Conservation (phyloP, 345 rosid species). For the Ceriops tagal region DNA sequence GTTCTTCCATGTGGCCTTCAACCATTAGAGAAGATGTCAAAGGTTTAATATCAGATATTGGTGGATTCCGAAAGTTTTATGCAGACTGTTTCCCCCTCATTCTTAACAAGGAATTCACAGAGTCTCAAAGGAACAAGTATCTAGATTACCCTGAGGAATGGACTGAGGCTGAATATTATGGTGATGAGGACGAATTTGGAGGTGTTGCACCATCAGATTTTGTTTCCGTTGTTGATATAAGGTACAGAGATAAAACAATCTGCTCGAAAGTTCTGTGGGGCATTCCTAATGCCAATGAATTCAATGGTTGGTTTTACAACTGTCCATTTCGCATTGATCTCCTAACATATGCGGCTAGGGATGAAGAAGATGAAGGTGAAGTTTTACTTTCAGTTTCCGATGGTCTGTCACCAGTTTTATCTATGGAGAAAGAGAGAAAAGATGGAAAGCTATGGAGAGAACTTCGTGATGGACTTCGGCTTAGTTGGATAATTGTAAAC, state of each 20-base stretch:
- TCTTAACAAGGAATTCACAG: constrained; percentile 58
- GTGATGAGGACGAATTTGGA: constrained; percentile 49
- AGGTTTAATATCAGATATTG: constrained; percentile 47
- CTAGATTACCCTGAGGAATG: constrained; percentile 62
- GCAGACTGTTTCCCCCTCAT: constrained; percentile 74
- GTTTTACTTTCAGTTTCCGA: constrained; percentile 57
- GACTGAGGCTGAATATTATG: constrained; percentile 72
- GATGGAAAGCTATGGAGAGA: constrained; percentile 74
- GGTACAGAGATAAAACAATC: constrained; percentile 53
- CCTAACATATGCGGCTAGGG: constrained; percentile 41
- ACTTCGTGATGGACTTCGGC: constrained; percentile 59
- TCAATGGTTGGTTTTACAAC: constrained; percentile 64
- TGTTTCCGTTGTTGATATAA: constrained; percentile 61
- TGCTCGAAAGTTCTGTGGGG: constrained; percentile 76
- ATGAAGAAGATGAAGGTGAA: constrained; percentile 45
- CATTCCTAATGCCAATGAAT: constrained; percentile 60
- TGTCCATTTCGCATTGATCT: constrained; percentile 72
- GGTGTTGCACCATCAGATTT: constrained; percentile 55
- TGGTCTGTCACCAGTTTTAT: constrained; percentile 56
- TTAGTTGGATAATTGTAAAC: constrained; percentile 78
- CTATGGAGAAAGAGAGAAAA: constrained; percentile 68
- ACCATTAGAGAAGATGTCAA: constrained; percentile 60
- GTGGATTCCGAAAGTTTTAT: constrained; percentile 77
- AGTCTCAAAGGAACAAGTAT: constrained; percentile 48
- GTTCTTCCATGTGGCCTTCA: constrained; percentile 76